Conservation (phyloP, 352 stramenopile species). For the Pythium inflatum region DNA sequence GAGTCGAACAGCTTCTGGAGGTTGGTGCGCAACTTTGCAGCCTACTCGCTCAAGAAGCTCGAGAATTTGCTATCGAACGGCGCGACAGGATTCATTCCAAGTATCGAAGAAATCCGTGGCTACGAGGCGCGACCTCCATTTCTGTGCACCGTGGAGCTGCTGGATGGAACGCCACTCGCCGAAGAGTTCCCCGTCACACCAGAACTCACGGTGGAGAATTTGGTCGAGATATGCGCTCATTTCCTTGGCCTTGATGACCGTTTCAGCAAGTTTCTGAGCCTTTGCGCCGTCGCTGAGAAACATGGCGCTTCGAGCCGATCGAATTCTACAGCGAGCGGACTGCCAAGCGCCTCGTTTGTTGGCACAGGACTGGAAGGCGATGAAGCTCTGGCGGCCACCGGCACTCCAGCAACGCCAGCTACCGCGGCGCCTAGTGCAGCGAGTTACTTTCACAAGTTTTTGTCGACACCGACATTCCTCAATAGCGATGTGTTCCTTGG, state of each 20-base stretch:
- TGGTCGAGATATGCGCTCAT: conserved; percentile 92
- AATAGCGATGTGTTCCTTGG: conserved; percentile 85
- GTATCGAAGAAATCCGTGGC: conserved; percentile 91
- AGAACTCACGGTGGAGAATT: conserved; percentile 89
- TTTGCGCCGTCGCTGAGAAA: conserved; percentile 62
- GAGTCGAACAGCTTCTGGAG: conserved; percentile 80
- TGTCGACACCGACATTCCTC: conserved; percentile 79
- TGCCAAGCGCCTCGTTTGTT: conserved; percentile 41
- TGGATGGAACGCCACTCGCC: conserved; percentile 91
- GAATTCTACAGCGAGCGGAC: conserved; percentile 26
- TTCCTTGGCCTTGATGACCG: conserved; percentile 91
- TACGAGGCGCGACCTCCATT: conserved; percentile 94
- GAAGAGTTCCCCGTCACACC: conserved; percentile 93
- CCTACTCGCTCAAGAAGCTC: conserved; percentile 91
- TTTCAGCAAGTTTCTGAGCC: conserved; percentile 75
- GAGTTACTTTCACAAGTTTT: conserved; percentile 82
- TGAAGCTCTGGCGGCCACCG: background rate
- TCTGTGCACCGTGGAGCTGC: conserved; percentile 91
- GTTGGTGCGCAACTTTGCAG: conserved; percentile 87
- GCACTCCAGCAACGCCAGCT: background rate
- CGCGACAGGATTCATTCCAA: conserved; percentile 93
- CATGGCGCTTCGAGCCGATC: conserved; percentile 33
- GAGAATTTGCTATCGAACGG: conserved; percentile 89
- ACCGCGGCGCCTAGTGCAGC: conserved; percentile 26
- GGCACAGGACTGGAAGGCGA: conserved; percentile 38